Conservation (phyloP, 2,329 filamentous ascomycete species). For the Lecanosticta acicola region DNA sequence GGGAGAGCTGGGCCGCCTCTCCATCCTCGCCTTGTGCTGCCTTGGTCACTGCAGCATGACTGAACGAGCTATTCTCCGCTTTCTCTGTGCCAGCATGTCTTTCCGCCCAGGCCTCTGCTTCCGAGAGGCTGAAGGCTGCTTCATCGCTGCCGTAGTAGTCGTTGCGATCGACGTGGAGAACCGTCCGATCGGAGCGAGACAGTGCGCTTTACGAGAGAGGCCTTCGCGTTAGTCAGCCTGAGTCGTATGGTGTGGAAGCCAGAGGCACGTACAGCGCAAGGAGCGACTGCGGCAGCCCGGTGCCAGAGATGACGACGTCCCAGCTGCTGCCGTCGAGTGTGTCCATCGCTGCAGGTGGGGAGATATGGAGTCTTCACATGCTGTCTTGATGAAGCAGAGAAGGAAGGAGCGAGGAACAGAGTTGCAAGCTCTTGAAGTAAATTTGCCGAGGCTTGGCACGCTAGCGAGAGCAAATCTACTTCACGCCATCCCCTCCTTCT, state of each 20-base stretch:
- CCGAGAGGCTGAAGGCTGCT: constrained; percentile 77
- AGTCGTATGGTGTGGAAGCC: constrained; percentile 12
- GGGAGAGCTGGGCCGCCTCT: constrained; percentile 42
- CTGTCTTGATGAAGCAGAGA: constrained; percentile 1
- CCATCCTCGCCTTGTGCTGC: constrained; percentile 20
- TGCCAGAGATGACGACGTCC: constrained; percentile 51
- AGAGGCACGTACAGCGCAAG: constrained; percentile 46
- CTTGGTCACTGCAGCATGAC: constrained; percentile 33
- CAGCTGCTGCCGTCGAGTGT: constrained; percentile 46
- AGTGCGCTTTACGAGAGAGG: constrained; percentile 63
- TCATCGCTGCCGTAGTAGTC: constrained; percentile 82
- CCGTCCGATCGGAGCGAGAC: constrained; percentile 84
- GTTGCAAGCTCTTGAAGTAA: constrained; percentile 2
- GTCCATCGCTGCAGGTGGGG: constrained; percentile 39
- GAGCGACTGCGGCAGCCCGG: constrained; percentile 48
- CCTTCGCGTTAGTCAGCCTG: constrained; percentile 62
- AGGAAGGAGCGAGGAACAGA: constrained; percentile 2
- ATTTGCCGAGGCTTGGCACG: background rate
- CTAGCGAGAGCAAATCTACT: constrained; percentile 7
- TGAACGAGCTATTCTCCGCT: constrained; percentile 17
- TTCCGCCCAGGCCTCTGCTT: constrained; percentile 69
- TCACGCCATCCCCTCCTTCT: constrained; percentile 4
- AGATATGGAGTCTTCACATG: constrained; percentile 6
- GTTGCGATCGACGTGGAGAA: constrained; percentile 84
- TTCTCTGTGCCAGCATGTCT: constrained; percentile 23